Evolutionary conservation across 768 basidiomycete genomes (phyloP).

Genomic region (Lactifluus hygrophoroides): DNA sequence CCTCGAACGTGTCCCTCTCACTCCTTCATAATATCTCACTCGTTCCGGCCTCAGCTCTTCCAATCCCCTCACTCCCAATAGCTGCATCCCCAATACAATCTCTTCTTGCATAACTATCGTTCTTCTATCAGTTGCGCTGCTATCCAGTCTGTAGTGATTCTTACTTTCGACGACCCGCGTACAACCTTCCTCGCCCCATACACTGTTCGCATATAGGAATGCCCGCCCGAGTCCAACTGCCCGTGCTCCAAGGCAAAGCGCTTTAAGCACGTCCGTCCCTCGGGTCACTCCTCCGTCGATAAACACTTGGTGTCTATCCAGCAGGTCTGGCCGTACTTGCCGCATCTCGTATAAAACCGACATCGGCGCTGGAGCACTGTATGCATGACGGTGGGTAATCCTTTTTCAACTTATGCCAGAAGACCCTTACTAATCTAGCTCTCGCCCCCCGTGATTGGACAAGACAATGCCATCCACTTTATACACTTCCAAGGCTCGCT

Average conservation of each 20-base stretch:
- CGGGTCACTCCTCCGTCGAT: slow-evolving; percentile 40
- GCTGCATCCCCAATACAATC: slow-evolving; percentile 33
- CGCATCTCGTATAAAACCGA: slow-evolving; percentile 38
- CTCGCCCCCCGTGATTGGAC: slow-evolving; percentile 43
- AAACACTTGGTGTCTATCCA: slow-evolving; percentile 33
- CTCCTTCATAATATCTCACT: slow-evolving; percentile 30
- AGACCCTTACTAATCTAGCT: slow-evolving; percentile 34
- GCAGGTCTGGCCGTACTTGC: slow-evolving; percentile 33
- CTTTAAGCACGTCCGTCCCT: slow-evolving; percentile 42
- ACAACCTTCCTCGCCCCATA: slow-evolving; percentile 30
- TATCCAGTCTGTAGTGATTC: background rate
- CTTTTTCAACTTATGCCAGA: background rate
- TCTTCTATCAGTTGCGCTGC: background rate
- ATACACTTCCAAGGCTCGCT: slow-evolving; percentile 33
- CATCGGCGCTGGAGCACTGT: slow-evolving; percentile 35
- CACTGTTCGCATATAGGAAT: slow-evolving; percentile 34
- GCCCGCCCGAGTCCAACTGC: slow-evolving; percentile 39
- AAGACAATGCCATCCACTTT: slow-evolving; percentile 40
- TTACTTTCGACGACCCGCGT: slow-evolving; percentile 24
- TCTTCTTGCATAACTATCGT: slow-evolving; percentile 33
- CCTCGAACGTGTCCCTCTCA: no score
- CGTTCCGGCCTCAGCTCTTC: slow-evolving; percentile 32
- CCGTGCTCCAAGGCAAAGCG: slow-evolving; percentile 40
- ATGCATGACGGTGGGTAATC: background rate
- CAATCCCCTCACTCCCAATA: slow-evolving; percentile 34